A percentile compares a stretch with the other conserved stretches of the same genome.
These are phyloP conservation scores for Colletotrichum sp. DNA, from an alignment of 2,329 filamentous ascomycete genomes.

Conservation along the genomic window DNA sequence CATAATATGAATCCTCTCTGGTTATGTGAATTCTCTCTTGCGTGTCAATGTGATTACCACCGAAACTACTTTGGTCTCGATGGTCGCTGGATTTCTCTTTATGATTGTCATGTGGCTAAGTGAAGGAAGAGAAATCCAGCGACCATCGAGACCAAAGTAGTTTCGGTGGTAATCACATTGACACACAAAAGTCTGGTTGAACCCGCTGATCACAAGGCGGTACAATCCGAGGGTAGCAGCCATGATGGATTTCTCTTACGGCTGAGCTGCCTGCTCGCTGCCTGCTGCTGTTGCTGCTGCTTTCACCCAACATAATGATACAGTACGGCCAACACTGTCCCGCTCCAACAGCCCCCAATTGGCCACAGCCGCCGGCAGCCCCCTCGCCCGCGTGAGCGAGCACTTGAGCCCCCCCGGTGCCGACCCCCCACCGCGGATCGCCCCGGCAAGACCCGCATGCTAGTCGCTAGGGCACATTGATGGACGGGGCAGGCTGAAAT, in stretches of 20 bases:
- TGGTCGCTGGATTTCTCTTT: background rate
- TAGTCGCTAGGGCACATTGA: background rate
- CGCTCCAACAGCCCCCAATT: background rate
- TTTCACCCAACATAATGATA: background rate
- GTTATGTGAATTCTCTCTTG: background rate
- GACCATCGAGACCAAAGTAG: too few relatives aligned
- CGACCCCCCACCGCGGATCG: background rate
- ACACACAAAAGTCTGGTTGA: background rate
- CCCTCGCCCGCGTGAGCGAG: background rate
- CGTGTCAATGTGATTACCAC: background rate
- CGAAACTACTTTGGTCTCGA: background rate
- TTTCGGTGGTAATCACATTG: too few relatives aligned
- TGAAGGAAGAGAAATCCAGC: too few relatives aligned
- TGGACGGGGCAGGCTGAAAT: background rate
- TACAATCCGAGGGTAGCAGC: background rate
- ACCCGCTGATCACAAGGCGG: background rate
- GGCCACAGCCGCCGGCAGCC: background rate
- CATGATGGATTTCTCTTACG: background rate
- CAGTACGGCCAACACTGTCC: background rate
- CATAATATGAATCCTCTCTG: background rate
- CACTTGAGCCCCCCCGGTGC: background rate
- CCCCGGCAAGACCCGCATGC: slow-evolving; percentile 10
- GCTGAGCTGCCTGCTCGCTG: background rate
- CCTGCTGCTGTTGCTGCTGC: background rate
- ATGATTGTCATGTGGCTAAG: too few relatives aligned